Conservation (phyloP, 345 rosid genomes). For the Eucalyptus victrix region DNA sequence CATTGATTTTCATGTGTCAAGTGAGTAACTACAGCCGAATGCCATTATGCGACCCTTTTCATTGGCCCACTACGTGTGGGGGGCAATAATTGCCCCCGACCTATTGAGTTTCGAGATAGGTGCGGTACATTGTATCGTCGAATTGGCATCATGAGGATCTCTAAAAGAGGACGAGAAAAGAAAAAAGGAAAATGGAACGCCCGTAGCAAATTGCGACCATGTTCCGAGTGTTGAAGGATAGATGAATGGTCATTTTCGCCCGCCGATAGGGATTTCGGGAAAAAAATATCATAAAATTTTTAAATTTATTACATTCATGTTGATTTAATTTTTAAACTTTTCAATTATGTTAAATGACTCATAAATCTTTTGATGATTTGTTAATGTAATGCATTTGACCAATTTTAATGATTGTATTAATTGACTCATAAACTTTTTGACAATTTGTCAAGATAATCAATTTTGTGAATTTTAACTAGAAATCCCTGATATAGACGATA, state of each 20-base stretch:
- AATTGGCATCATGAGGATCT: background rate
- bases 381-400: accelerated
- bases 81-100: background rate
- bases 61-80: background rate
- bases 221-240: background rate
- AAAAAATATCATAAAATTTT: too few species aligned
- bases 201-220: background rate
- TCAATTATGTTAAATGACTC: too few species aligned
- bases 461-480: too few species aligned
- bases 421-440: too few species aligned
- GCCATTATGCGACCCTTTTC: background rate
- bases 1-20: background rate
- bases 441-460: accelerated
- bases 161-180: background rate
- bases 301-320: too few species aligned
- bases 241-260: background rate
- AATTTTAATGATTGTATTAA: too few species aligned
- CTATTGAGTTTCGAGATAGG: background rate
- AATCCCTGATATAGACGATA: accelerated
- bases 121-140: background rate
- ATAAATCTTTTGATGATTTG: accelerated
- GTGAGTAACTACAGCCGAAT: background rate
- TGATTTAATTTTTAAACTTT: too few species aligned
- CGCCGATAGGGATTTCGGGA: background rate
- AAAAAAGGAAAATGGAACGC: background rate